A percentile compares a stretch with the other conserved stretches of the same genome.
Evolutionary conservation across 352 stramenopile species (phyloP).

Genomic region (Globisporangium spinosum): DNA sequence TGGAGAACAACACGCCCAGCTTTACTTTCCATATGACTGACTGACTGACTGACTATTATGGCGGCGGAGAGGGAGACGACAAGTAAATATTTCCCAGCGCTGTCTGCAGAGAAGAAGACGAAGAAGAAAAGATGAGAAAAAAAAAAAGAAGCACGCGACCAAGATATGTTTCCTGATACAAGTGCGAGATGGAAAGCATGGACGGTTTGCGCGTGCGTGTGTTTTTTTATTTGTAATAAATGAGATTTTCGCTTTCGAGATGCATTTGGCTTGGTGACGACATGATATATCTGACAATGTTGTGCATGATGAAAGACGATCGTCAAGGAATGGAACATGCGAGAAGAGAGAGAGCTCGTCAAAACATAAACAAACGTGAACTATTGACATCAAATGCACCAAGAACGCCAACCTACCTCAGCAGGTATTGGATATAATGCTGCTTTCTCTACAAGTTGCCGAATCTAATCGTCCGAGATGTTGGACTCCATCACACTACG

Average conservation of each 20-base stretch:
- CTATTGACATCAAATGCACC: slow-evolving; percentile 8
- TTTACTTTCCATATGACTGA: slow-evolving; percentile 7
- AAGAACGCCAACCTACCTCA: neutral
- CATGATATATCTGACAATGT: neutral
- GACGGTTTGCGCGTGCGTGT: slow-evolving; percentile 13
- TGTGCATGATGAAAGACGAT: neutral
- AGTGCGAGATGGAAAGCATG: slow-evolving; percentile 26
- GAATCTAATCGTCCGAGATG: slow-evolving; percentile 64
- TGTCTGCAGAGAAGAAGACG: neutral
- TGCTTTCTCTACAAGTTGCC: neutral
- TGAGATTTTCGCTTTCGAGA: slow-evolving; percentile 8
- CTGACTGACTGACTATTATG: slow-evolving; percentile 6
- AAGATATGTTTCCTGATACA: slow-evolving; percentile 22
- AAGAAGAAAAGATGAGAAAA: neutral
- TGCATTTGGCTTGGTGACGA: neutral
- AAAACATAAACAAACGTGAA: slow-evolving; percentile 8
- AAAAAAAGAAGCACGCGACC: slow-evolving; percentile 11
- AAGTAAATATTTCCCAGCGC: slow-evolving; percentile 8
- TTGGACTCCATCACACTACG: slow-evolving; percentile 84
- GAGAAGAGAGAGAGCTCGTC: neutral
- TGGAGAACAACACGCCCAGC: slow-evolving; percentile 2
- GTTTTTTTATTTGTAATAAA: slow-evolving; percentile 45
- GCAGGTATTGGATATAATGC: neutral
- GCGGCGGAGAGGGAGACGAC: slow-evolving; percentile 4
- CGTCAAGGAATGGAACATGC: neutral